Evolutionary conservation across 352 stramenopile genomes (phyloP), one percentile per base, ranked within the genome.

Genomic region (Phytophthora aleatoria): DNA sequence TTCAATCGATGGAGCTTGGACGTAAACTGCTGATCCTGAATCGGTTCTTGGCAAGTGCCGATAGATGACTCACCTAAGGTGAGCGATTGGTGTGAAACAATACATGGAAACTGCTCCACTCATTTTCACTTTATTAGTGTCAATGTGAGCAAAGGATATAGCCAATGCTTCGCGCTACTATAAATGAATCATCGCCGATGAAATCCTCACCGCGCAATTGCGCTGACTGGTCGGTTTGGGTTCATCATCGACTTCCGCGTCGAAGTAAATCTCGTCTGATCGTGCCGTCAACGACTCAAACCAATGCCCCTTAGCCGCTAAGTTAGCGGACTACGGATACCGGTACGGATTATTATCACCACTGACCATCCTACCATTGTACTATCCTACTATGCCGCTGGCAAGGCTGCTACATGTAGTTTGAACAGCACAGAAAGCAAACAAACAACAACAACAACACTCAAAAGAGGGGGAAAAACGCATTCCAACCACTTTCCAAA

Each of bases 401-500:
- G 20, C 20, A 20, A 20, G 20, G 20, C 20, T 20, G 20, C 20
- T 33, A 33, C 28, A 33, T 7, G 28, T 33, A 7, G 28, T 33
- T 33, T 8, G 28, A 33, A 33, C 28, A 33, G 28, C 7, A 33
- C 39, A 45, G 5, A 2, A 45, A 45, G 39, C 15, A 27, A 16
- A 20, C 15, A 16, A 43, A 28, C 13, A n/a, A 15, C 28, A 60
- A 26, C 12, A 43, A 43, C 15, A 52, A n/a, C 35, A 28, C 20
- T 3, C 5, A 31, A 38, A 45, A 48, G 15, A 36, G 10, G 3
- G 10, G 3, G 47, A 59, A 20, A 52, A 55, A 61, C 31, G 20
- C 58, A 53, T 63, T 59, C 31, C 53, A 45, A n/a, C 26, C 36
- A 58, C 47, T 67, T 50, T 64, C 39, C 48, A 58, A 71, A 65